A percentile compares a stretch with the other conserved stretches of the same genome.
Conservation (phyloP, 345 rosid genomes). For the Lepidium sativum region DNA sequence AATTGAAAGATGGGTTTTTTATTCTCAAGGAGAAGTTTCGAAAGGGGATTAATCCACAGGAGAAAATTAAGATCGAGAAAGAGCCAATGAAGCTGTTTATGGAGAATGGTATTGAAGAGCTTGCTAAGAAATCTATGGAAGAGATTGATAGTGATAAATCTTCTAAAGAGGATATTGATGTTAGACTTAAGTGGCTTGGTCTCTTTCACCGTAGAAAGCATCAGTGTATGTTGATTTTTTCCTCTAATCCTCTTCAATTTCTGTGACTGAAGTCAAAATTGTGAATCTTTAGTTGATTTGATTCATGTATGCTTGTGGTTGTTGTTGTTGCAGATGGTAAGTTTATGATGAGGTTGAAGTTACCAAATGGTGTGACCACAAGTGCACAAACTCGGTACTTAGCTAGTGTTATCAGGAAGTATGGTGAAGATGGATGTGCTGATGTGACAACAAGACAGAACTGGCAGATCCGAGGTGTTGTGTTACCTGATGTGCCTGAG, state of each 20-base stretch:
- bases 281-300: background rate
- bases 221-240: constrained; percentile 42
- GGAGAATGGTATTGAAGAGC: constrained; percentile 71
- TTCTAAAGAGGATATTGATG: constrained; percentile 71
- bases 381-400: constrained; percentile 77
- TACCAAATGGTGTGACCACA: constrained; percentile 93
- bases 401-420: constrained; percentile 79
- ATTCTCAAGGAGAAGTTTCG: constrained; percentile 86
- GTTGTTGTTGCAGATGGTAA: constrained; percentile 57
- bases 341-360: constrained; percentile 96
- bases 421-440: constrained; percentile 89
- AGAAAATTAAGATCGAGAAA: constrained; percentile 75
- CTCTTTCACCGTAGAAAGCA: constrained; percentile 88
- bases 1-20: constrained; percentile 62
- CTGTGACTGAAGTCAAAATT: background rate
- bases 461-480: constrained; percentile 96
- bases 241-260: background rate
- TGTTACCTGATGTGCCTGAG: constrained; percentile 80
- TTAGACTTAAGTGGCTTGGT: constrained; percentile 98
- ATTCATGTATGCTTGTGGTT: background rate
- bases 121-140: constrained; percentile 64
- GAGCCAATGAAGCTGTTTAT: constrained; percentile 82
- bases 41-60: constrained; percentile 73
- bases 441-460: constrained; percentile 94
- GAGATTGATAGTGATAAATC: constrained; percentile 56